Evolutionary conservation across 176 grass and related monocot genomes (phyloP), one percentile per base, ranked within the genome.

Genomic region (Musa schizocarpa): DNA sequence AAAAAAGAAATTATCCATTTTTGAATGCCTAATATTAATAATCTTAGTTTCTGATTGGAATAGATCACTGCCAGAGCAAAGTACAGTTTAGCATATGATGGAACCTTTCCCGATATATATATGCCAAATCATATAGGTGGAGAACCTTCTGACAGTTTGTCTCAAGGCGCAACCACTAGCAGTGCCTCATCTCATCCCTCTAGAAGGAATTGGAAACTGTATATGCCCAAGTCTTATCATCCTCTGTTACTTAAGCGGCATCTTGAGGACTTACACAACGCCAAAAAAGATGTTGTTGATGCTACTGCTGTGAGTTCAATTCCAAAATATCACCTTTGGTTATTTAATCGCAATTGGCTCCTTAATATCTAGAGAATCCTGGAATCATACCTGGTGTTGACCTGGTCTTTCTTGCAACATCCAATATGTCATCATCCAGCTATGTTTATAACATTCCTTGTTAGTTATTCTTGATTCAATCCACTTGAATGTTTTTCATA

Each of bases 171-270:
- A 52, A 51, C 81, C 84, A 34, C 65, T 17, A 34, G 53, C 24
- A 65, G 53, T 65, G 65, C 54, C 68, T 76, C 75, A 73, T 77
- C 77, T 50, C 71, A 63, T 69, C 69, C 26, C 58, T 29, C 76
- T 65, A 85, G 73, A 50, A 84, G 72, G 69, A 11, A 70, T 63
- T 92, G 86, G 86, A 92, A 92, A 82, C 52, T 92, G 63, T 89
- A 86, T 72, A 86, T 92, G 82, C 79, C 86, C 71, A 92, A 86
- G 75, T 86, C 86, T 67, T 85, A 92, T 53, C 90, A 92, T 82
- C 86, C 90, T 53, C 54, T 92, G 76, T 86, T 92, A 63, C 90
- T 89, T 61, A 86, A 89, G 23, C 65, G 73, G 49, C 76, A 92
- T 82, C 83, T 73, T 48, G 84, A 89, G 80, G 86, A 84, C 78